phyloP scores from a whole-genome alignment of 139 green algal genomes.

The Auxenochlorella pyrenoidosa region DNA sequence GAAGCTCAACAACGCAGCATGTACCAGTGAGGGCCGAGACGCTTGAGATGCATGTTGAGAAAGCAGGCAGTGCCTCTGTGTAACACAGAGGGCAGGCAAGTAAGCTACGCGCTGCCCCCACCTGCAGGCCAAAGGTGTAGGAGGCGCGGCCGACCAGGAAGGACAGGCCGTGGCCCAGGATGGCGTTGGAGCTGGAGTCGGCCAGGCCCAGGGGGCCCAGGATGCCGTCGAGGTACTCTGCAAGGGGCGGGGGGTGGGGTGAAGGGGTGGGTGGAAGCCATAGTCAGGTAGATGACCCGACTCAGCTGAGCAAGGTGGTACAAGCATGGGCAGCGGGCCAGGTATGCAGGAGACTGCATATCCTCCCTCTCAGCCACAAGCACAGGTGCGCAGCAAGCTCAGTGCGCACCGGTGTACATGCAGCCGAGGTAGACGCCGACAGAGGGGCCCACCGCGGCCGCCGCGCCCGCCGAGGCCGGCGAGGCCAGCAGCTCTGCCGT shows the following conservation, averaged over 20 bases:
- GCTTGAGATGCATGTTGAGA: too few species aligned
- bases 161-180: constrained; percentile 30
- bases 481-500: constrained; percentile 32
- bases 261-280: too few species aligned
- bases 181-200: neutral
- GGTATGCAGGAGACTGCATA: too few species aligned
- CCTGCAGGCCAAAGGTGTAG: constrained; percentile 67
- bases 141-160: constrained; percentile 64
- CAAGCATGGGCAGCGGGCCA: too few species aligned
- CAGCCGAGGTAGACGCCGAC: constrained; percentile 78
- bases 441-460: constrained; percentile 47
- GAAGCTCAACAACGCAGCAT: too few species aligned
- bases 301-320: too few species aligned
- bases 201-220: neutral
- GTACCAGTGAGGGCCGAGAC: too few species aligned
- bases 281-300: too few species aligned
- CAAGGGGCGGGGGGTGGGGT: neutral
- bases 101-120: neutral
- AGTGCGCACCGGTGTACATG: constrained; percentile 62
- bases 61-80: too few species aligned
- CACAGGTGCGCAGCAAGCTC: too few species aligned
- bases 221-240: constrained; percentile 47
- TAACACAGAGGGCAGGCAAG: neutral
- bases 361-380: neutral
- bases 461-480: neutral